phyloP scores from a whole-genome alignment of 2,329 filamentous ascomycete genomes.

The Sarocladium strictum region DNA sequence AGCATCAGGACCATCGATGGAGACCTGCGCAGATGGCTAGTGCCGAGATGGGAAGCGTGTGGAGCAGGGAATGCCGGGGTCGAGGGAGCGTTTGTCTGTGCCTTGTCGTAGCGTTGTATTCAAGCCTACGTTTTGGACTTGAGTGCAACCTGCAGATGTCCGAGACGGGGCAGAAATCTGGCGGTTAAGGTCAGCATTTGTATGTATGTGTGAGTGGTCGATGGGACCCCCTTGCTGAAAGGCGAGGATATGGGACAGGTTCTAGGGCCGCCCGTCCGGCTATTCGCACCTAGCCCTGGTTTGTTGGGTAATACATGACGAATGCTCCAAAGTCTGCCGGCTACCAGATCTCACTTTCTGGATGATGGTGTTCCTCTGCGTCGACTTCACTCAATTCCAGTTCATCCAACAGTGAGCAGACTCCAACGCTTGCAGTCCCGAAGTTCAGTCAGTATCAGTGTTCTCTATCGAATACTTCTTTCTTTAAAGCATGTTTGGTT shows the following conservation, averaged over 20 bases:
- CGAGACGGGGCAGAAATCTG: neutral
- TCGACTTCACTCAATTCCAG: too few species aligned
- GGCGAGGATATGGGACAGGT: neutral
- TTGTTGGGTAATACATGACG: too few species aligned
- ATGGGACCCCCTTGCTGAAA: neutral
- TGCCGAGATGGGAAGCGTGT: neutral
- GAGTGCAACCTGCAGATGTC: neutral
- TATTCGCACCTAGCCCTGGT: neutral
- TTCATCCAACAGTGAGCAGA: too few species aligned
- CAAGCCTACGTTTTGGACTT: neutral
- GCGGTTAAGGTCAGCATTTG: neutral
- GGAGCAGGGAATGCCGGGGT: constrained; percentile 1
- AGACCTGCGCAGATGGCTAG: neutral
- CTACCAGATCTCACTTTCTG: neutral
- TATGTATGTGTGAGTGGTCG: neutral
- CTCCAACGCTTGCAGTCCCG: too few species aligned
- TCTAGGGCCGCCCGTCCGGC: neutral
- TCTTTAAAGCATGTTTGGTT: too few species aligned
- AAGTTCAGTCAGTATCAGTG: too few species aligned
- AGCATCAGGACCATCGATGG: constrained; percentile 2
- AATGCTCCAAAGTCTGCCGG: neutral
- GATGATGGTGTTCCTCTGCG: neutral
- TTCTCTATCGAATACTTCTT: too few species aligned
- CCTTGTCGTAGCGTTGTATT: neutral
- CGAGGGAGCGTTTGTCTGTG: neutral